Percentiles rank a stretch among this genome's conserved stretches.
Evolutionary conservation across 2,329 filamentous ascomycete species (phyloP).

Genomic region (Talaromyces pinophilus): DNA sequence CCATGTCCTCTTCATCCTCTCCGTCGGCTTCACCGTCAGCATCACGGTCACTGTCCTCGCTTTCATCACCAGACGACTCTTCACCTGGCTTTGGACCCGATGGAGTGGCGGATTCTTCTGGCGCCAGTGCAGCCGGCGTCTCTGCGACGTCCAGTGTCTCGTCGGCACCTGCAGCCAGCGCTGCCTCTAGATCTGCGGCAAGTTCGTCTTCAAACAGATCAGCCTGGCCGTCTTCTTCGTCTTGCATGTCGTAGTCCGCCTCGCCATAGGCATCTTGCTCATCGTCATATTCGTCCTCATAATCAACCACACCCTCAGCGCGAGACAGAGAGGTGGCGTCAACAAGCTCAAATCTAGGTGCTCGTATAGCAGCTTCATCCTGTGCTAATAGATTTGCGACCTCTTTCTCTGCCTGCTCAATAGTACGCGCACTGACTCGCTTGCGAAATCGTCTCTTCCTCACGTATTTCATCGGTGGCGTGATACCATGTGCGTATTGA

Average conservation of each 20-base stretch:
- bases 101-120: constrained; percentile 37
- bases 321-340: constrained; percentile 55
- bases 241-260: constrained; percentile 46
- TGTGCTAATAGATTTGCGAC: constrained; percentile 72
- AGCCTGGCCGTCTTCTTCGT: constrained; percentile 33
- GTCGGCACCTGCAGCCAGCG: constrained; percentile 42
- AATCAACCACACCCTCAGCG: constrained; percentile 42
- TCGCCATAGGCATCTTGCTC: constrained; percentile 55
- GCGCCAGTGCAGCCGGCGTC: constrained; percentile 25
- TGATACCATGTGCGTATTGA: constrained; percentile 82
- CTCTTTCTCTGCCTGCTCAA: constrained; percentile 78
- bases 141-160: constrained; percentile 33
- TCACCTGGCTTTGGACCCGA: constrained; percentile 34
- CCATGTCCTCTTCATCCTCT: constrained; percentile 40
- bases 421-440: constrained; percentile 77
- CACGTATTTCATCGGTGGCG: constrained; percentile 83
- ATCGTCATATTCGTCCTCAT: constrained; percentile 51
- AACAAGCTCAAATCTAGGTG: constrained; percentile 65
- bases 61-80: constrained; percentile 47
- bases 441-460: constrained; percentile 81
- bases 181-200: constrained; percentile 48
- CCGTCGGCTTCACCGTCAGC: constrained; percentile 25
- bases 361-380: constrained; percentile 62
- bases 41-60: constrained; percentile 41
- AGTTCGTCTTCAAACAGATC: constrained; percentile 45